phyloP scores from a whole-genome alignment of 2,329 filamentous ascomycete species.

The Stenocarpella maydis region DNA sequence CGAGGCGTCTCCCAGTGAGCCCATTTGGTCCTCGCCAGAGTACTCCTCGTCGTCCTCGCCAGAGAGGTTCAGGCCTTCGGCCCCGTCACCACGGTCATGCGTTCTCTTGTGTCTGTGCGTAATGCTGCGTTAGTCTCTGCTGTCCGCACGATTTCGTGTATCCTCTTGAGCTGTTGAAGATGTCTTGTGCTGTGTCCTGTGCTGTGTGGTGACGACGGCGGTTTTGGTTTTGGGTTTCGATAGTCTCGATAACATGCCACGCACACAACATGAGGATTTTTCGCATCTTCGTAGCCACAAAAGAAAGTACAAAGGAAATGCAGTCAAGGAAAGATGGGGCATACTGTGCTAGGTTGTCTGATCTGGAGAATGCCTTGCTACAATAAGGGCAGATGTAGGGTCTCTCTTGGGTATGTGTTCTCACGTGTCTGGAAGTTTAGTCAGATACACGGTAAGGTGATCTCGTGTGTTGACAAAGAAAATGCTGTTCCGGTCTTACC shows the following conservation, averaged over 20 bases:
- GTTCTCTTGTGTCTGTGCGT: constrained; percentile 82
- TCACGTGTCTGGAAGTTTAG: constrained; percentile 81
- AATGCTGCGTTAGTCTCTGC: constrained; percentile 47
- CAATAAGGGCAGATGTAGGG: constrained; percentile 97
- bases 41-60: constrained; percentile 88
- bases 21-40: constrained; percentile 83
- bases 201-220: constrained; percentile 44
- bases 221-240: constrained; percentile 42
- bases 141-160: constrained; percentile 31
- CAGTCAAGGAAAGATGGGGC: constrained; percentile 51
- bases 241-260: constrained; percentile 47
- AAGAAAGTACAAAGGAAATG: constrained; percentile 42
- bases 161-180: constrained; percentile 45
- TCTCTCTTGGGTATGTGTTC: constrained; percentile 98
- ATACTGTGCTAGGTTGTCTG: constrained; percentile 98
- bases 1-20: constrained; percentile 80
- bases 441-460: constrained; percentile 56
- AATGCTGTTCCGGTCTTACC: constrained; percentile 71
- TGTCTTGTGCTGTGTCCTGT: constrained; percentile 47
- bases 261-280: constrained; percentile 52
- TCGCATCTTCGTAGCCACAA: constrained; percentile 46
- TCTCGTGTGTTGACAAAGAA: constrained; percentile 48
- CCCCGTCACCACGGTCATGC: constrained; percentile 71
- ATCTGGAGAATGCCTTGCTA: constrained; percentile 98
- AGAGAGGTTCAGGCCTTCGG: constrained; percentile 68